A percentile compares a stretch with the other conserved stretches of the same genome.
phyloP scores from a whole-genome alignment of 1,139 yeast species.

The Debaryomycetaceae sp. region DNA sequence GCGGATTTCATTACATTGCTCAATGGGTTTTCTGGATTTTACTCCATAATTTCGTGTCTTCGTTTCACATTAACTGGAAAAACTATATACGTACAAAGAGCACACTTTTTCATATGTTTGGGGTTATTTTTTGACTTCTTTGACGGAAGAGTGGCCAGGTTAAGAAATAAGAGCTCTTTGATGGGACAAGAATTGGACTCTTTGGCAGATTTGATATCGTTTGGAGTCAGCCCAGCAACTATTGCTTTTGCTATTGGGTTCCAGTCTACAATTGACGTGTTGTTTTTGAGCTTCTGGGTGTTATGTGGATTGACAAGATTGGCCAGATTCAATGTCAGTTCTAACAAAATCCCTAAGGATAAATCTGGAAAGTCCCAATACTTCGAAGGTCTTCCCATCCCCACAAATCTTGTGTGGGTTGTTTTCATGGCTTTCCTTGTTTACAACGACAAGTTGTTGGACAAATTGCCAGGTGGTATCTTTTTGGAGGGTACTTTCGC shows the following conservation, averaged over 20 bases:
- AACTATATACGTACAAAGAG: constrained; percentile 76
- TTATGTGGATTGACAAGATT: constrained; percentile 90
- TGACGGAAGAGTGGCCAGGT: constrained; percentile 95
- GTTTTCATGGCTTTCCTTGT: constrained; percentile 66
- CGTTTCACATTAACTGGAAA: constrained; percentile 70
- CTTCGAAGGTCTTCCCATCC: constrained; percentile 96
- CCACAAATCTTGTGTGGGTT: constrained; percentile 78
- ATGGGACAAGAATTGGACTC: constrained; percentile 98
- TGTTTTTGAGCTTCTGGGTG: constrained; percentile 78
- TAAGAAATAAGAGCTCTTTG: constrained; percentile 85
- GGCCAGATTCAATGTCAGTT: constrained; percentile 93
- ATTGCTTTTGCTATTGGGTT: constrained; percentile 91
- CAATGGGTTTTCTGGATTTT: constrained; percentile 88
- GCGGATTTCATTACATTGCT: constrained; percentile 93
- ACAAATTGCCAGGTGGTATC: constrained; percentile 65
- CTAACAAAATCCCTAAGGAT: constrained; percentile 89
- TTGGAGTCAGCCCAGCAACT: constrained; percentile 91
- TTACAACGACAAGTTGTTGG: constrained; percentile 43
- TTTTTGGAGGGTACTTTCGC: constrained; percentile 49
- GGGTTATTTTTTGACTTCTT: constrained; percentile 94
- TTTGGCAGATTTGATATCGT: constrained; percentile 87
- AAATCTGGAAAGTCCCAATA: constrained; percentile 71
- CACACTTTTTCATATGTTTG: constrained; percentile 80
- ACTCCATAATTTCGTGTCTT: constrained; percentile 81
- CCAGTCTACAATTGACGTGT: constrained; percentile 76